These are phyloP conservation scores for Podosphaera xanthii DNA, from an alignment of 2,329 filamentous ascomycete species.

Conservation along the genomic window DNA sequence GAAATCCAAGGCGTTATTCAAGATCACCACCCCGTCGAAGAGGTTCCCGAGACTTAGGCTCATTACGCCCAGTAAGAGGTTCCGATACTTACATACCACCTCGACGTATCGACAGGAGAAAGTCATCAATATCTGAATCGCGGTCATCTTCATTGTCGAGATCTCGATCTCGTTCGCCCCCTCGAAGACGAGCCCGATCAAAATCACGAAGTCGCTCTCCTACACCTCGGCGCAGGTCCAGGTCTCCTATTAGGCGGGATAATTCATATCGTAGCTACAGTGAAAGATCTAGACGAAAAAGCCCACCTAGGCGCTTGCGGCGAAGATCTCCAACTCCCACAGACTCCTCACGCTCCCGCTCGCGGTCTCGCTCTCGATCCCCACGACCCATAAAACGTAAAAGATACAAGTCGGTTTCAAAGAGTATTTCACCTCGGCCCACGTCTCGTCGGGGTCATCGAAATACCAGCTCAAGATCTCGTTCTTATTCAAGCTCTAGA, in stretches of 20 bases:
- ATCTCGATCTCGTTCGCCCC: constrained; percentile 13
- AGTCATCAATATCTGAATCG: constrained; percentile 14
- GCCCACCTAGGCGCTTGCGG: constrained; percentile 13
- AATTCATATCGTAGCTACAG: constrained; percentile 12
- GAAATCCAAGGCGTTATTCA: constrained; percentile 22
- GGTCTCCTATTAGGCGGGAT: constrained; percentile 12
- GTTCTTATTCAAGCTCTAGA: constrained; percentile 10
- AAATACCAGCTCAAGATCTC: constrained; percentile 15
- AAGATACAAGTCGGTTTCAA: constrained; percentile 12
- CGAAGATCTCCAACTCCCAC: constrained; percentile 12
- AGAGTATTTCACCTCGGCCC: constrained; percentile 13
- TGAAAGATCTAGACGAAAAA: constrained; percentile 11
- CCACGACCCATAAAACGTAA: constrained; percentile 12
- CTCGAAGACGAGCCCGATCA: constrained; percentile 11
- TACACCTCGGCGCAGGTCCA: constrained; percentile 13
- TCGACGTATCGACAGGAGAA: constrained; percentile 14
- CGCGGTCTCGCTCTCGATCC: constrained; percentile 11
- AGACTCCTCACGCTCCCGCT: constrained; percentile 6
- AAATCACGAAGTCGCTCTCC: constrained; percentile 15
- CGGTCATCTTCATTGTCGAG: constrained; percentile 11
- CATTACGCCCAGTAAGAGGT: constrained; percentile 14
- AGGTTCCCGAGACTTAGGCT: constrained; percentile 18
- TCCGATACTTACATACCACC: constrained; percentile 17
- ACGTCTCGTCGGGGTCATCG: constrained; percentile 11
- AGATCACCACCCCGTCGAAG: constrained; percentile 21